A percentile compares a stretch with the other conserved stretches of the same genome.
Evolutionary conservation across 2,329 filamentous ascomycete species (phyloP).

Genomic region (Aschersonia sp.): DNA sequence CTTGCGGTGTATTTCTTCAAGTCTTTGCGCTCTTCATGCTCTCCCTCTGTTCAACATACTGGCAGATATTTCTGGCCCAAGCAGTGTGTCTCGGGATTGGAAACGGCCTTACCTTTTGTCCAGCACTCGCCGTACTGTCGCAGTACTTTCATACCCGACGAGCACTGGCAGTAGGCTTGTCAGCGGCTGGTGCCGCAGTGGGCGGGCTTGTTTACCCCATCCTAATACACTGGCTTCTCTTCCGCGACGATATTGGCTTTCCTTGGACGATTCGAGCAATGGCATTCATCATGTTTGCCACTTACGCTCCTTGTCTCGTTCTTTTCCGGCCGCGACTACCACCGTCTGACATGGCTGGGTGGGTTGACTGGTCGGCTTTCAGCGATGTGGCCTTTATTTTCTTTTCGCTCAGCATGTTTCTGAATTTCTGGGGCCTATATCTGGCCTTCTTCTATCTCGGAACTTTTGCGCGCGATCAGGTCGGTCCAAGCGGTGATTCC

Average conservation of each 20-base stretch:
- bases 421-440: constrained; percentile 24
- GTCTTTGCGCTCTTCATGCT: constrained; percentile 33
- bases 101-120: constrained; percentile 41
- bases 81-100: constrained; percentile 37
- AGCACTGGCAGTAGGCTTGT: constrained; percentile 44
- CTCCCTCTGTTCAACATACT: constrained; percentile 29
- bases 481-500: constrained; percentile 21
- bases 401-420: constrained; percentile 33
- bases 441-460: constrained; percentile 29
- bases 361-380: constrained; percentile 43
- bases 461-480: constrained; percentile 24
- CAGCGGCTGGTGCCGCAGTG: constrained; percentile 42
- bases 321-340: constrained; percentile 29
- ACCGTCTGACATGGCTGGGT: constrained; percentile 30
- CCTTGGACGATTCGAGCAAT: constrained; percentile 49
- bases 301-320: constrained; percentile 24
- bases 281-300: constrained; percentile 43
- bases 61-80: constrained; percentile 39
- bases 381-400: constrained; percentile 38
- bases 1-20: constrained; percentile 24
- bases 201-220: constrained; percentile 42
- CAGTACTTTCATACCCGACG: constrained; percentile 45
- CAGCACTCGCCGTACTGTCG: constrained; percentile 43
- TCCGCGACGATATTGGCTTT: constrained; percentile 36
- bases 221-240: constrained; percentile 41